Evolutionary conservation across 108 stramenopile species (phyloP), one percentile per base, ranked within the genome.

Genomic region (Schizochytrium sp.): DNA sequence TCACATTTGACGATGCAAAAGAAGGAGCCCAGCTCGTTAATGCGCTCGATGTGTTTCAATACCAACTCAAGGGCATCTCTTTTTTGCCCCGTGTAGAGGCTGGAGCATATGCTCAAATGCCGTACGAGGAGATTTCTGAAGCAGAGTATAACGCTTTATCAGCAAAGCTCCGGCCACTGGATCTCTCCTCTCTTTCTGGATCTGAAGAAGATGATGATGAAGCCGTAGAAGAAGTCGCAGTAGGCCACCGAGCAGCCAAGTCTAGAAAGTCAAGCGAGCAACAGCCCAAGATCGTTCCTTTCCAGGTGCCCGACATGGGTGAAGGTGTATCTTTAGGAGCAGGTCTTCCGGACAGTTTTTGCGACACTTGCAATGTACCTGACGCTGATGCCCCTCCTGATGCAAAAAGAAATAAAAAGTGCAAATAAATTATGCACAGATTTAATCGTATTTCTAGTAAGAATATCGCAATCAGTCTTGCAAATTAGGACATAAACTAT

Each of bases 41-140:
- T 42, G 94, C 94, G 2, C 69, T 94, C 87, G 89, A 93, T 46
- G 90, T 90, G 56, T 94, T 93, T 87, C 94, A 94, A 89, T 94
- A 93, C 72, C 94, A 94, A 53, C 92, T 94, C 61, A 94, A 94
- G 87, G 94, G 94, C 56, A 90, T 94, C 4, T 73, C 72, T 13
- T 89, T 89, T 64, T 58, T 91, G 56, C 90, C 90, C 8, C 61
- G 88, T 3, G 72, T 88, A 15, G 91, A 90, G 40, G 57, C 61
- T 19, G 92, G 92, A 5, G 92, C 92, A 8, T 94, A 93, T 56
- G 76, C 91, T 12, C 93, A 94, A 91, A 93, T 93, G 88, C 89
- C 89, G 3, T 92, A 92, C 72, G 89, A 90, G 72, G 87, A 42
- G 56, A 90, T 90, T 61, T n/a, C 55, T 5, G 41, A 76, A 53